Percentiles rank a stretch among this genome's conserved stretches.
phyloP scores from a whole-genome alignment of 345 rosid species.

The Bretschneidera sinensis region DNA sequence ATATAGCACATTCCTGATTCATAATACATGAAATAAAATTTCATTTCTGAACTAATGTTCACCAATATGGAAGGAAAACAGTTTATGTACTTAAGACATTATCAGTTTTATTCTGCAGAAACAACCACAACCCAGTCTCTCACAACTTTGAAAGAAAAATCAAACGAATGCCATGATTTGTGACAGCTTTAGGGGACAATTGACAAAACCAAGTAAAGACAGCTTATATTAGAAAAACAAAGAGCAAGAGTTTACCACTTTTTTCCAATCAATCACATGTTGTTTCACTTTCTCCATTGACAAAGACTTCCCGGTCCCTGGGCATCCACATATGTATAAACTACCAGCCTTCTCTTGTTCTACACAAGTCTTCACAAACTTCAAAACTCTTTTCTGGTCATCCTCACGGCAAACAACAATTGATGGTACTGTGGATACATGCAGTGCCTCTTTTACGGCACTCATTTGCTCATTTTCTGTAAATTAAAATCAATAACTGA shows the following conservation, averaged over 20 bases:
- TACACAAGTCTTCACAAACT: constrained; percentile 59
- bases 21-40: too few species aligned
- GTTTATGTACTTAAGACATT: too few species aligned
- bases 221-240: background rate
- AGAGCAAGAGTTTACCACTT: constrained; percentile 35
- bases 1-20: too few species aligned
- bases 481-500: constrained; percentile 2
- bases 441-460: constrained; percentile 71
- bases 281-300: constrained; percentile 72
- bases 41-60: too few species aligned
- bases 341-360: constrained; percentile 69
- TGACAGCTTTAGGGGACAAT: too few species aligned
- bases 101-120: too few species aligned
- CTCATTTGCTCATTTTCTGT: constrained; percentile 58
- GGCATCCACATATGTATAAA: constrained; percentile 75
- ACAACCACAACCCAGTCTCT: too few species aligned
- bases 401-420: constrained; percentile 65
- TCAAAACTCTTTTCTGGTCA: constrained; percentile 59
- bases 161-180: background rate
- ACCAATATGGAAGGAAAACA: too few species aligned
- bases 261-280: constrained; percentile 56
- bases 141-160: too few species aligned
- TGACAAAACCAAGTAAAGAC: too few species aligned
- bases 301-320: constrained; percentile 86
- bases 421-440: constrained; percentile 66